These are phyloP conservation scores for Clonostachys sp. DNA, from an alignment of 2,329 filamentous ascomycete genomes.

Conservation along the genomic window DNA sequence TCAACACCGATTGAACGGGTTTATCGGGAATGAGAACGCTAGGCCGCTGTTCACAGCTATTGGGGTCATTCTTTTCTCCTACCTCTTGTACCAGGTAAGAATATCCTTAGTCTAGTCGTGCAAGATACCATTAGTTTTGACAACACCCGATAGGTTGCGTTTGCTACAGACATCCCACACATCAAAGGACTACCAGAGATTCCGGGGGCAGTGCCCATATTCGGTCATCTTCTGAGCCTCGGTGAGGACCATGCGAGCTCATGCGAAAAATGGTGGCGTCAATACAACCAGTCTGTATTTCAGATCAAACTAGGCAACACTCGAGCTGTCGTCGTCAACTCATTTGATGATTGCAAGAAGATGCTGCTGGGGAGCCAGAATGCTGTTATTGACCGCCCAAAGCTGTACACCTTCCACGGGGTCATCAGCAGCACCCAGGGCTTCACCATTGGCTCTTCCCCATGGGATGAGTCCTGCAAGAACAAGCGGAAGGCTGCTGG, in stretches of 20 bases:
- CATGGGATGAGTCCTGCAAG: slow-evolving; percentile 81
- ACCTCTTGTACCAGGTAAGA: slow-evolving; percentile 6
- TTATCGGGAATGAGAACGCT: slow-evolving; percentile 9
- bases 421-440: slow-evolving; percentile 73
- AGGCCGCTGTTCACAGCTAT: slow-evolving; percentile 2
- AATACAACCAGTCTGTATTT: slow-evolving; percentile 40
- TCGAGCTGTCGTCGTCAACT: slow-evolving; percentile 46
- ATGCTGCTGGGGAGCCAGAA: slow-evolving; percentile 62
- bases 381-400: slow-evolving; percentile 71
- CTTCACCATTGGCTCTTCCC: slow-evolving; percentile 79
- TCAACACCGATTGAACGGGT: background rate
- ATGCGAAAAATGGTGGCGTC: slow-evolving; percentile 43
- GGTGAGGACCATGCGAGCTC: slow-evolving; percentile 48
- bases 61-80: slow-evolving; percentile 1
- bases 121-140: background rate
- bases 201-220: slow-evolving; percentile 41
- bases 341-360: slow-evolving; percentile 44
- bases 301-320: slow-evolving; percentile 50
- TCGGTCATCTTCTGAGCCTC: slow-evolving; percentile 43
- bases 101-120: background rate
- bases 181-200: slow-evolving; percentile 44
- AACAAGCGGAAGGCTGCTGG: slow-evolving; percentile 71
- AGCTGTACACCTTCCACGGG: slow-evolving; percentile 75
- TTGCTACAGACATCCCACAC: slow-evolving; percentile 38
- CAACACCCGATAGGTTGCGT: slow-evolving; percentile 11